Conservation (phyloP, 257 asterid species). For the Orobanche coerulescens region DNA sequence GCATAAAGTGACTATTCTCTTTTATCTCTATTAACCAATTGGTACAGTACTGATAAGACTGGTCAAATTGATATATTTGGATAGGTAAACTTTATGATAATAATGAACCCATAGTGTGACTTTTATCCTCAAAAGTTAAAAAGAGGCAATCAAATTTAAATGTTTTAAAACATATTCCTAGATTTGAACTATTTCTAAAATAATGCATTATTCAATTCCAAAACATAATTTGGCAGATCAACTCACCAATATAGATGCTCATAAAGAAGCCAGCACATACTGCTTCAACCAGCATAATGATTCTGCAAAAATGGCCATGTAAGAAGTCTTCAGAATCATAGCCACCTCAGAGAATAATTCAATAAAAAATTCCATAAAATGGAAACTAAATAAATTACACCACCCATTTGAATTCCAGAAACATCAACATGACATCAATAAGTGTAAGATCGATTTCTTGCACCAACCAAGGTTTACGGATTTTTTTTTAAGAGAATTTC, state of each 20-base stretch:
- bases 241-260: slow-evolving; percentile 80
- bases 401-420: slow-evolving; percentile 9
- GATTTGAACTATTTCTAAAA: slow-evolving; percentile 14
- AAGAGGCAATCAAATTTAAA: slow-evolving; percentile 9
- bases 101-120: slow-evolving; percentile 1
- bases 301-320: slow-evolving; percentile 53
- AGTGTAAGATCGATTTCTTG: slow-evolving; percentile 1
- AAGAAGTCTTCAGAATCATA: slow-evolving; percentile 29
- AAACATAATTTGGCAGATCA: slow-evolving; percentile 17
- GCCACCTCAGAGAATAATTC: slow-evolving; percentile 9
- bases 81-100: neutral
- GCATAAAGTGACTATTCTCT: neutral
- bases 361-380: slow-evolving; percentile 14
- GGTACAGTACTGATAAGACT: slow-evolving; percentile 8
- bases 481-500: slow-evolving; percentile 3
- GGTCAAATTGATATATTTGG: neutral
- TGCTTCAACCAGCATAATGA: slow-evolving; percentile 78
- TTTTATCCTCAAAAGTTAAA: slow-evolving; percentile 7
- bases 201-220: slow-evolving; percentile 16
- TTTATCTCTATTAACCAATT: neutral
- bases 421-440: slow-evolving; percentile 16
- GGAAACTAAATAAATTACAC: slow-evolving; percentile 7
- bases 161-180: slow-evolving; percentile 1
- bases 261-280: slow-evolving; percentile 78
- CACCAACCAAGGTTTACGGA: slow-evolving; percentile 6